These are phyloP conservation scores for Vitis hybrid DNA, from an alignment of 177 flowering plant species.

Conservation along the genomic window DNA sequence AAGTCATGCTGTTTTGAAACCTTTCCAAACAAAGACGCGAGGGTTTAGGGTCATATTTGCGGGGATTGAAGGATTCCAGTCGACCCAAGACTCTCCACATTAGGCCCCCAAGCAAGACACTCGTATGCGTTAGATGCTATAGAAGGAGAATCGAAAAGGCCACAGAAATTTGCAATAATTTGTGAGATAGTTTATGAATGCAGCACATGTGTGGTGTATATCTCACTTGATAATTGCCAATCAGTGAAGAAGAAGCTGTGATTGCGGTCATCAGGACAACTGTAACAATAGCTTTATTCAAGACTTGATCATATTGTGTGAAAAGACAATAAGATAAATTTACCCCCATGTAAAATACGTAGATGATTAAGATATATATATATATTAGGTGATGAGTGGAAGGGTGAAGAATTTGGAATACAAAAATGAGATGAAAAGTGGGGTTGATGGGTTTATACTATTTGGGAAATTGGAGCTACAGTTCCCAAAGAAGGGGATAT, in stretches of 20 bases:
- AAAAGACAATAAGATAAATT: background rate
- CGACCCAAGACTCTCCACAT: no score
- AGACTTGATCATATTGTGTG: background rate
- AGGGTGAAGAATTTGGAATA: background rate
- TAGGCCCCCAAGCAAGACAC: no score
- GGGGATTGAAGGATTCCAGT: no score
- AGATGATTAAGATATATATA: background rate
- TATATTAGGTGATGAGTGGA: background rate
- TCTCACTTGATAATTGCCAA: background rate
- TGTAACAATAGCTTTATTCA: background rate
- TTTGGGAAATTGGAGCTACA: constrained; percentile 30
- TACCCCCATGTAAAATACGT: background rate
- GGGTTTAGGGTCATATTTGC: no score
- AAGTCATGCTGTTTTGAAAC: no score
- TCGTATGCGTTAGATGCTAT: no score
- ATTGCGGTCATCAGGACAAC: constrained; percentile 3
- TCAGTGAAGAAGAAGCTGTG: constrained; percentile 3
- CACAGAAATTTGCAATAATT: background rate
- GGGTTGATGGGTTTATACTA: constrained; percentile 10
- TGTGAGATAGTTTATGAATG: background rate
- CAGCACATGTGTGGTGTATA: background rate
- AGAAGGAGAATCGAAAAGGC: no score
- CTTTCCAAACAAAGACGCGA: no score
- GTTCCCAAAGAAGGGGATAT: constrained; percentile 28
- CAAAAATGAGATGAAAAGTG: constrained; percentile 4